Conservation (phyloP, 2,329 filamentous ascomycete genomes). For the Phyllosticta capitalensis region DNA sequence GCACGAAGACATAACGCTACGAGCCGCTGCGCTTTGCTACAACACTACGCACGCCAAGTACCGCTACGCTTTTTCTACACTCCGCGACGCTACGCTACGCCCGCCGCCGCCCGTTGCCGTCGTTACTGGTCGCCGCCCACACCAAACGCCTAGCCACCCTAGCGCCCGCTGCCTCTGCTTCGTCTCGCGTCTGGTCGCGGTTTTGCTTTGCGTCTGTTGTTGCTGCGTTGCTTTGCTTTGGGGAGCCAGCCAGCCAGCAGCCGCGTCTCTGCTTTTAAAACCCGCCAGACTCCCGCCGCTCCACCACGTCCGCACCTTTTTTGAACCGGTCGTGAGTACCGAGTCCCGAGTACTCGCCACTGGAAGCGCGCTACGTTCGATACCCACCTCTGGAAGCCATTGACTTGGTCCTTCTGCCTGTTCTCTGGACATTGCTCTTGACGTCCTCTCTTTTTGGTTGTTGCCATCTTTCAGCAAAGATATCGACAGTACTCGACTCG, state of each 20-base stretch:
- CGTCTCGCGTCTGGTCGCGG: not conserved
- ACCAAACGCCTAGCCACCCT: not conserved
- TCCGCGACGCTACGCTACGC: no score
- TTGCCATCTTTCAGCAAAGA: no score
- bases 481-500: no score
- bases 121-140: not conserved
- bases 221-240: no score
- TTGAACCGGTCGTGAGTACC: no score
- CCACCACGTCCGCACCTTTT: not conserved
- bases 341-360: no score
- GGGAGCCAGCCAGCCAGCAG: not conserved
- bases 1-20: no score
- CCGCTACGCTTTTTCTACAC: no score
- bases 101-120: not conserved
- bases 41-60: no score
- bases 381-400: not conserved
- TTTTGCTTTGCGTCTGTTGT: no score
- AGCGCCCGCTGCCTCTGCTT: not conserved
- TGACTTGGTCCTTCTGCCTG: not conserved
- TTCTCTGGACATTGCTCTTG: no score
- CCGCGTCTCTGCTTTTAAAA: not conserved
- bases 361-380: not conserved
- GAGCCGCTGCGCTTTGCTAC: no score
- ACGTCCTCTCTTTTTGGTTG: not conserved
- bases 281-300: not conserved